Base-by-base conservation (phyloP, 345 rosid genomes). In the Psidium guajava region DNA sequence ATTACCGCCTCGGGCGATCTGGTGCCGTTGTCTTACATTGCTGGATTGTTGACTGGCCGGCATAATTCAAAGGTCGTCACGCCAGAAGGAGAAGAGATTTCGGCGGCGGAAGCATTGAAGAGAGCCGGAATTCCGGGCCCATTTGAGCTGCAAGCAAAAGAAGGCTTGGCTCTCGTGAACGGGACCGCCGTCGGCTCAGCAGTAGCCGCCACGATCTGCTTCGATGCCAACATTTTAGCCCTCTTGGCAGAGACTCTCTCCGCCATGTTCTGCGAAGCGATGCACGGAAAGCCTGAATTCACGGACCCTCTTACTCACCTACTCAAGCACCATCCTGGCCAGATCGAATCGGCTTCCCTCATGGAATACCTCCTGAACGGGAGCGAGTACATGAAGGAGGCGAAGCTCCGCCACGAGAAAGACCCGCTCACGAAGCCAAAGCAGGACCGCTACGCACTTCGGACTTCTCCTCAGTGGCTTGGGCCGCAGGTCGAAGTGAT, bases 111-210 rank as follows among this genome's bases (percentile, higher is more conserved):
- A 82, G 93, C 94, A 15, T 81, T 92, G 84, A 85, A 84, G 54
- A 89, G 90, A 64, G 91, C 89, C 50, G 93, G 93, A 49, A 85
- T 91, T 84, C 25, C 54, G 2, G 86, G 86, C 81, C 91, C 90
- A 6, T 92, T 91, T 6, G 91, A 89, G 88, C 88, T 92, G 3
- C 91, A 92, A 49, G 91, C 94, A 2, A 92, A 92, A 83, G 94
- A 92, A 90, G 94, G 93, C 27, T 83, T 92, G 47, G 93, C 94
- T 73, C 89, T 91, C 0, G 94, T 91, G 18, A 92, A 89, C 58
- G 94, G 93, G 82, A 92, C 92, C 3, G 92, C 94, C 1, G 92
- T 92, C 53, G 94, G 92, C 49, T 92, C 94, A 13, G 94, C 92
- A 32, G 91, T 91, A 21, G 94, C 94, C 28, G 91, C 93, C 2